A percentile compares a stretch with the other conserved stretches of the same genome.
These are phyloP conservation scores for Plasmodium reichenowi DNA, from an alignment of 169 alveolate species.

Conservation along the genomic window DNA sequence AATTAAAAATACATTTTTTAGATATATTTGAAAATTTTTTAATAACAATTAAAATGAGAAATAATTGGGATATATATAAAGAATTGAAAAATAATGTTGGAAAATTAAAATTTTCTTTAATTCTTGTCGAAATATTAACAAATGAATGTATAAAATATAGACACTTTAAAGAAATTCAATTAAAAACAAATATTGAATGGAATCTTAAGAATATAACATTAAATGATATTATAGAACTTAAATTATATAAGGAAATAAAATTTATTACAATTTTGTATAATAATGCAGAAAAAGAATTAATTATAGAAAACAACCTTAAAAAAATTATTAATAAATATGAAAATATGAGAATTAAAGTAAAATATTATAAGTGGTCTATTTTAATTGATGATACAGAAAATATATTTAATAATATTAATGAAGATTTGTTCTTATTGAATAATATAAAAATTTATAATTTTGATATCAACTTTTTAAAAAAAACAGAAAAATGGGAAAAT, in stretches of 20 bases:
- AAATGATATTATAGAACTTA: constrained; percentile 63
- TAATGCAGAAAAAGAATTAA: constrained; percentile 69
- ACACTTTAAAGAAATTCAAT: constrained; percentile 69
- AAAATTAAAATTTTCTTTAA: constrained; percentile 57
- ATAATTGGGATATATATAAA: constrained; percentile 73
- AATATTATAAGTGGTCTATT: constrained; percentile 34
- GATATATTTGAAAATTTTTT: constrained; percentile 64
- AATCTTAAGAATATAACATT: constrained; percentile 59
- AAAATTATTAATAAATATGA: constrained; percentile 66
- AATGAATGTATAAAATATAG: constrained; percentile 71
- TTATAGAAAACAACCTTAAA: constrained; percentile 68
- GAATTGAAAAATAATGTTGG: constrained; percentile 74
- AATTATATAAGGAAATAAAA: constrained; percentile 65
- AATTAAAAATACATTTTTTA: constrained; percentile 36
- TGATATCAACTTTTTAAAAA: constrained; percentile 77
- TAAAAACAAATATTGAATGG: constrained; percentile 65
- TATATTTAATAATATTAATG: constrained; percentile 60
- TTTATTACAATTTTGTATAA: constrained; percentile 58
- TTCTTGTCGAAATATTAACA: constrained; percentile 72
- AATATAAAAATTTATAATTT: constrained; percentile 74
- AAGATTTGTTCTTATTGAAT: constrained; percentile 70
- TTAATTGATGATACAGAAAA: constrained; percentile 39
- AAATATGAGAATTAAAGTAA: constrained; percentile 49
- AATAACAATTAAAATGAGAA: constrained; percentile 60
- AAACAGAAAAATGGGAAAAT: constrained; percentile 92